A percentile compares a stretch with the other conserved stretches of the same genome.
These are phyloP conservation scores for Rutstroemia sp. DNA, from an alignment of 2,329 filamentous ascomycete genomes.

Conservation along the genomic window DNA sequence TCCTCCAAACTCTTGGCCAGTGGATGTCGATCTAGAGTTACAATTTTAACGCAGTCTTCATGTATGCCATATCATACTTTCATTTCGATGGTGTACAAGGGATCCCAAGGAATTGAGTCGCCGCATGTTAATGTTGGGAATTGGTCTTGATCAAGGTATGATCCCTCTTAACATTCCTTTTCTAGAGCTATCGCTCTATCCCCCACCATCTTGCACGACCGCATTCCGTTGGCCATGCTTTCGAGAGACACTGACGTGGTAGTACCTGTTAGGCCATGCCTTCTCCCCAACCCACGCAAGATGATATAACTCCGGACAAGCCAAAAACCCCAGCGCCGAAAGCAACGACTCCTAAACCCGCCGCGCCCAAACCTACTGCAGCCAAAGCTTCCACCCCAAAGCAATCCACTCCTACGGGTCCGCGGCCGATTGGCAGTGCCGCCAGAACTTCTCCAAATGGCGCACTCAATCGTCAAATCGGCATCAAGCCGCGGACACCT, in stretches of 20 bases:
- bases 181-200: background rate
- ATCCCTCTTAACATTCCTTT: background rate
- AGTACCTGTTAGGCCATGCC: constrained; percentile 7
- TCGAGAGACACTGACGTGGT: constrained; percentile 1
- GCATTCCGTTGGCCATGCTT: background rate
- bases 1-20: background rate
- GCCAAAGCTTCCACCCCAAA: background rate
- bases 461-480: constrained; percentile 15
- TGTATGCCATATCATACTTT: background rate
- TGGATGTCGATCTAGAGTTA: background rate
- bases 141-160: constrained; percentile 11
- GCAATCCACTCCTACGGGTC: constrained; percentile 4
- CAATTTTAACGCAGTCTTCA: background rate
- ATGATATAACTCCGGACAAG: constrained; percentile 7
- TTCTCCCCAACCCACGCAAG: constrained; percentile 7
- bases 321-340: background rate
- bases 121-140: constrained; percentile 9
- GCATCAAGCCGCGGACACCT: constrained; percentile 17
- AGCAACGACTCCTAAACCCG: background rate
- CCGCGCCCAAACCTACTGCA: background rate
- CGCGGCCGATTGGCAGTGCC: constrained; percentile 12
- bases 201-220: background rate
- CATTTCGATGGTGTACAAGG: constrained; percentile 3
- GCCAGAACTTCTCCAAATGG: constrained; percentile 18
- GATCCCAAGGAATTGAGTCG: constrained; percentile 1